Evolutionary conservation across 1,284 basidiomycete species (phyloP).

Genomic region (Calocybe gambosa): DNA sequence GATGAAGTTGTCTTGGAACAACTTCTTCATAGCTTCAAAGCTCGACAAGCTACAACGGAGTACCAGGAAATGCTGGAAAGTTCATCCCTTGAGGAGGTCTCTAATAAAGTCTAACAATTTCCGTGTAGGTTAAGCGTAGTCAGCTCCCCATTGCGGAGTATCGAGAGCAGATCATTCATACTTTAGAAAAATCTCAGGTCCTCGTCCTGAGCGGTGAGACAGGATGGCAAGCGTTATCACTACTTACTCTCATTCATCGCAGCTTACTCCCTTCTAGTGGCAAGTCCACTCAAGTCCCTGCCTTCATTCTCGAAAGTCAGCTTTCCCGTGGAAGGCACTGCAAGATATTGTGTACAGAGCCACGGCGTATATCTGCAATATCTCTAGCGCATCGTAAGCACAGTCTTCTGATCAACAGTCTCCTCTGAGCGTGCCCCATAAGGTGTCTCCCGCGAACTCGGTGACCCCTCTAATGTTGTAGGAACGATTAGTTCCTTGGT

Average conservation of each 20-base stretch:
- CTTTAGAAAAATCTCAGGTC: conserved; percentile 77
- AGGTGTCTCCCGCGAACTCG: conserved; percentile 87
- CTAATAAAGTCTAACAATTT: conserved; percentile 8
- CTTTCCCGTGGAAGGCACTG: conserved; percentile 79
- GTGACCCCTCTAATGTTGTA: conserved; percentile 78
- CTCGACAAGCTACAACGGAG: conserved; percentile 50
- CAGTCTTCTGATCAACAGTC: background rate
- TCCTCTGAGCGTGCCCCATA: background rate
- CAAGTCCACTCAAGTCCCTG: conserved; percentile 96
- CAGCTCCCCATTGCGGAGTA: conserved; percentile 86
- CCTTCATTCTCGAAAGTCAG: conserved; percentile 91
- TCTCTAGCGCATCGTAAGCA: conserved; percentile 83
- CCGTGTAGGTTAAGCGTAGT: conserved; percentile 58
- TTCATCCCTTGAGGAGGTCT: conserved; percentile 12
- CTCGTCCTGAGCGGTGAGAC: conserved; percentile 97
- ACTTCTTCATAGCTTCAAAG: conserved; percentile 53
- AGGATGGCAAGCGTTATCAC: conserved; percentile 62
- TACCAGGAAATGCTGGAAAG: conserved; percentile 89
- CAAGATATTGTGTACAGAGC: conserved; percentile 96
- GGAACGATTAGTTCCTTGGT: conserved; percentile 81
- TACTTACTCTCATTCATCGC: conserved; percentile 10
- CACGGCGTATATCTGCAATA: conserved; percentile 94
- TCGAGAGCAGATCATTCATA: conserved; percentile 69
- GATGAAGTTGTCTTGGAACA: conserved; percentile 36
- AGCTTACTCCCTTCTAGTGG: conserved; percentile 48